Conservation (phyloP, 352 stramenopile genomes). For the Thraustochytrium sp. region DNA sequence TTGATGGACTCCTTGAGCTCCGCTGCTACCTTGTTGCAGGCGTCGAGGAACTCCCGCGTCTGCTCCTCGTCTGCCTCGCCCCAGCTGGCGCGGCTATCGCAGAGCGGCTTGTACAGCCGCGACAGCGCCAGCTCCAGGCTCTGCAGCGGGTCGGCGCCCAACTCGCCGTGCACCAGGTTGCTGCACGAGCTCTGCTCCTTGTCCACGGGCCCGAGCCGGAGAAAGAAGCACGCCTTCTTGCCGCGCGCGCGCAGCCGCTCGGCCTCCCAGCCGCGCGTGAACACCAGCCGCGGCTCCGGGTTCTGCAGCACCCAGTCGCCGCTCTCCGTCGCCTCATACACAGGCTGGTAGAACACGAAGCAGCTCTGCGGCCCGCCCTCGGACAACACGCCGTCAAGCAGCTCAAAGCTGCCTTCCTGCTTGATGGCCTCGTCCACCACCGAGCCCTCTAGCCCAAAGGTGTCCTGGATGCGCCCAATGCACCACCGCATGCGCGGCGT, state of each 20-base stretch:
- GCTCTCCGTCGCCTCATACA: neutral
- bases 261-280: neutral
- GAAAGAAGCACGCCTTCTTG: slow-evolving; percentile 37
- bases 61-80: slow-evolving; percentile 85
- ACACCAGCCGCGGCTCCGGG: neutral
- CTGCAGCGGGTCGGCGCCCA: slow-evolving; percentile 61
- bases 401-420: slow-evolving; percentile 10
- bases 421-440: slow-evolving; percentile 32
- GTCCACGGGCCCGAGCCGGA: slow-evolving; percentile 6
- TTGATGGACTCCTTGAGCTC: slow-evolving; percentile 73
- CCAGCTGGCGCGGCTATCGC: slow-evolving; percentile 89
- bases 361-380: slow-evolving; percentile 13
- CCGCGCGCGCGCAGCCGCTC: neutral
- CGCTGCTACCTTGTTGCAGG: slow-evolving; percentile 58
- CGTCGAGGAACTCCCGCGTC: slow-evolving; percentile 79
- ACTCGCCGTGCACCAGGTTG: slow-evolving; percentile 64
- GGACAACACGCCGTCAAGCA: neutral
- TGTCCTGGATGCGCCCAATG: slow-evolving; percentile 32
- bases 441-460: neutral
- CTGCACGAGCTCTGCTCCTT: slow-evolving; percentile 1
- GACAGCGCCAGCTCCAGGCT: slow-evolving; percentile 64
- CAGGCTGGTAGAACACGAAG: slow-evolving; percentile 36
- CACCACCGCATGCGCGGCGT: slow-evolving; percentile 40
- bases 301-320: slow-evolving; percentile 2
- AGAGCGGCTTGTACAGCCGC: slow-evolving; percentile 77